phyloP scores from a whole-genome alignment of 202 grass and related monocot genomes.

The Saccharum hybrid region DNA sequence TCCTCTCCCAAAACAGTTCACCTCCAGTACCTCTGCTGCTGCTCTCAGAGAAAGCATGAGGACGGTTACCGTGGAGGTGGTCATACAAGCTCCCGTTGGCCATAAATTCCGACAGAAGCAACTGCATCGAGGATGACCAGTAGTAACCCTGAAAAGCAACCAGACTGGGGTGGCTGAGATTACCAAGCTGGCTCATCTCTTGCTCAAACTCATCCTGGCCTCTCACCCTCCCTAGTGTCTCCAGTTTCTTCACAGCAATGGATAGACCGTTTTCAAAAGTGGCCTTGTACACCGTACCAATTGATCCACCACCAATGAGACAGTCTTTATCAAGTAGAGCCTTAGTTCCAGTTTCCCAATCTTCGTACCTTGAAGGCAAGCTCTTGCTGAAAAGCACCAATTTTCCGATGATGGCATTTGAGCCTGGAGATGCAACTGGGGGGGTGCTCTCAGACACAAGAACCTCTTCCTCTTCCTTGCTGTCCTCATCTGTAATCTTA shows the following conservation, averaged over 20 bases:
- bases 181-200: constrained; percentile 82
- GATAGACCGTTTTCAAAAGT: constrained; percentile 81
- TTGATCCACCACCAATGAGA: constrained; percentile 82
- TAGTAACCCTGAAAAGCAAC: constrained; percentile 91
- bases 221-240: constrained; percentile 75
- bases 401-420: constrained; percentile 84
- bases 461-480: constrained; percentile 68
- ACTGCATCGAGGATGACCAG: constrained; percentile 87
- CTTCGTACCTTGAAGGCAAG: constrained; percentile 92
- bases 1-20: constrained; percentile 73
- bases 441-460: constrained; percentile 85
- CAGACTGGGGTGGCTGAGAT: constrained; percentile 72
- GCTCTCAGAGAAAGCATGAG: constrained; percentile 43
- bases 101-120: constrained; percentile 82
- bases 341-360: constrained; percentile 92
- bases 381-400: constrained; percentile 98
- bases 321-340: constrained; percentile 90
- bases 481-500: constrained; percentile 45
- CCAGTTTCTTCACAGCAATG: constrained; percentile 94
- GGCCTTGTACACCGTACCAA: constrained; percentile 90
- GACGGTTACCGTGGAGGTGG: constrained; percentile 67
- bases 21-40: constrained; percentile 50
- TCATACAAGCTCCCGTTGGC: constrained; percentile 80
- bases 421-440: constrained; percentile 50
- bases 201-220: constrained; percentile 96